A percentile compares a stretch with the other conserved stretches of the same genome.
Evolutionary conservation across 2,329 filamentous ascomycete species (phyloP).

Genomic region (Dothistroma pini): DNA sequence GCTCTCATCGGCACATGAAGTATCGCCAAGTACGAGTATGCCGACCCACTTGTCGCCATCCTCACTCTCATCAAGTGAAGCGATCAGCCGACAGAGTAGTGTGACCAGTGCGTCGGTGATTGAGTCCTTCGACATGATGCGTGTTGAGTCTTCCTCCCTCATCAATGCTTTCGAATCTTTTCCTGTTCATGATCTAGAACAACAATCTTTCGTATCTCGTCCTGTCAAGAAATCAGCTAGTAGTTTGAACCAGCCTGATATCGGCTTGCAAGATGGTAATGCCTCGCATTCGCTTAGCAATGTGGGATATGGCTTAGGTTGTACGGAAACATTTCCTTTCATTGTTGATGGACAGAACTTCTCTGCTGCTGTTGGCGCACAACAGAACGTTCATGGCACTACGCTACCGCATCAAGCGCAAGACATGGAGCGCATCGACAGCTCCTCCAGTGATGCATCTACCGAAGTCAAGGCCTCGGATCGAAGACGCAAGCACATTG

Average conservation of each 20-base stretch:
- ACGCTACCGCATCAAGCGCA: constrained; percentile 12
- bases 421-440: constrained; percentile 26
- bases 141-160: constrained; percentile 41
- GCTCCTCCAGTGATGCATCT: constrained; percentile 13
- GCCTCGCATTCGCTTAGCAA: constrained; percentile 24
- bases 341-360: constrained; percentile 25
- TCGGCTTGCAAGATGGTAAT: constrained; percentile 25
- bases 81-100: constrained; percentile 48
- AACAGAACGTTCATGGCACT: constrained; percentile 18
- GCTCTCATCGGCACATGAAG: constrained; percentile 18
- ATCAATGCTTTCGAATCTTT: constrained; percentile 29
- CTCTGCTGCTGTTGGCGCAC: constrained; percentile 20
- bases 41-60: constrained; percentile 28
- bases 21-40: constrained; percentile 29
- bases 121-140: constrained; percentile 44
- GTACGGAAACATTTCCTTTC: constrained; percentile 23
- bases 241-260: constrained; percentile 25
- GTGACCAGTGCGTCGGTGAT: constrained; percentile 39
- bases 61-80: constrained; percentile 29
- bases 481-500: constrained; percentile 32
- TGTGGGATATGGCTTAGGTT: constrained; percentile 28
- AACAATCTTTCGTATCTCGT: constrained; percentile 25
- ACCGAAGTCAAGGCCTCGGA: constrained; percentile 24
- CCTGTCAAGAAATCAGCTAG: constrained; percentile 23
- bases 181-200: constrained; percentile 24